phyloP scores from a whole-genome alignment of 257 asterid species.

The Gentiana straminea region DNA sequence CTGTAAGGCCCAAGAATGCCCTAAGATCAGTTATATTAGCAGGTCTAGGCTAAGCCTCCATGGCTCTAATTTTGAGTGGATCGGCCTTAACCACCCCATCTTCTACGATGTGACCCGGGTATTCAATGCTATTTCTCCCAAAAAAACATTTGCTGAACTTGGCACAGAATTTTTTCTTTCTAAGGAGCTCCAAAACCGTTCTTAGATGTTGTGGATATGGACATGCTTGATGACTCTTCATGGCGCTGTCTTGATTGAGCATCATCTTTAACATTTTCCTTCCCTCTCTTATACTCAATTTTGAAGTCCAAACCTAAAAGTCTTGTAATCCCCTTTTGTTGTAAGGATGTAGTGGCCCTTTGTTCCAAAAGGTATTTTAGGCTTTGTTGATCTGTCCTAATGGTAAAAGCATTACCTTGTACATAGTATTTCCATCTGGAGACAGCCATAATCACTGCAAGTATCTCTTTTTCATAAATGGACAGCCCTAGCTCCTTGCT shows the following conservation, averaged over 20 bases:
- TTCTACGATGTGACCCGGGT: not conserved
- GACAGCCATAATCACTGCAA: not conserved
- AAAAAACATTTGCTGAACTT: not conserved
- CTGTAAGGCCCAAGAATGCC: not conserved
- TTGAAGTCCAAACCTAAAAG: no score
- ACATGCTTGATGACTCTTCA: no score
- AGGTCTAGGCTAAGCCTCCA: not conserved
- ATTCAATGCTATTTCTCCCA: not conserved
- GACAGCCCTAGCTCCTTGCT: not conserved
- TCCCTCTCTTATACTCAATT: no score
- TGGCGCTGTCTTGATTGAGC: no score
- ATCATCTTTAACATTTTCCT: no score
- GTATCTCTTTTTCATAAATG: not conserved
- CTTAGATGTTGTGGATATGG: not conserved
- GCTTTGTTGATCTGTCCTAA: not conserved
- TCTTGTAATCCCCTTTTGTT: no score
- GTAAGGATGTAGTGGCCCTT: no score
- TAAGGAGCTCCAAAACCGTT: fast-evolving
- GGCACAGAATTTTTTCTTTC: not conserved
- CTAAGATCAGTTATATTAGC: not conserved
- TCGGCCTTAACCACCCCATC: not conserved
- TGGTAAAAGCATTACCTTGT: not conserved
- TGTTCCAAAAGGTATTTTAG: no score
- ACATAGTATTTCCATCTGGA: not conserved
- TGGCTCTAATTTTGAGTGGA: not conserved